Evolutionary conservation across 768 basidiomycete species (phyloP).

Genomic region (Gymnopilus dilepis): DNA sequence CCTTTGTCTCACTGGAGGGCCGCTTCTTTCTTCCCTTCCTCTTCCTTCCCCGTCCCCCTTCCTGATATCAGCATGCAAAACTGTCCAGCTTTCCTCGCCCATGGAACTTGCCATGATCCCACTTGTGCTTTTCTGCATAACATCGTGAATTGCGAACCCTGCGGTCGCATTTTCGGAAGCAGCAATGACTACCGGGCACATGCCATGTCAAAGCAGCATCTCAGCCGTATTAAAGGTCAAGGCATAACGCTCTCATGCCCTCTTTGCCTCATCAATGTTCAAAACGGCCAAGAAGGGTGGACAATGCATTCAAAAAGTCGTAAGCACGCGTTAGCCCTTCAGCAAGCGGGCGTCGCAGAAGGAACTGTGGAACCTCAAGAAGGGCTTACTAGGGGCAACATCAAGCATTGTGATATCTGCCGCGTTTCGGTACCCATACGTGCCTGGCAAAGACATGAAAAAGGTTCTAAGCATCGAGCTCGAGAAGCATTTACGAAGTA

Average conservation of each 20-base stretch:
- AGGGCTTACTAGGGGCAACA: not conserved
- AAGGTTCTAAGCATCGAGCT: not conserved
- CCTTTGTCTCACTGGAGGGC: not conserved
- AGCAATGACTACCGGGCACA: not conserved
- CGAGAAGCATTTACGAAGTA: not conserved
- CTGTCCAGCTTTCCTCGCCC: not conserved
- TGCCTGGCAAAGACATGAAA: not conserved
- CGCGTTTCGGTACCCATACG: not conserved
- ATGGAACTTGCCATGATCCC: not conserved
- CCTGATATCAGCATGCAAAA: not conserved
- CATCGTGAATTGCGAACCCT: slow-evolving; percentile 4
- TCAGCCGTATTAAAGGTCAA: not conserved
- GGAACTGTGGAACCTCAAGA: not conserved
- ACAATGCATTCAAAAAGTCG: not conserved
- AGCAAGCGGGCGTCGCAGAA: not conserved
- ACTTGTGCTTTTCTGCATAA: not conserved
- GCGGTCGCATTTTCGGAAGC: not conserved
- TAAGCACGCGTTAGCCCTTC: not conserved
- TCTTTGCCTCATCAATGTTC: not conserved
- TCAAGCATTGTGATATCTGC: slow-evolving; percentile 5
- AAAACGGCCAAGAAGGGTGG: not conserved
- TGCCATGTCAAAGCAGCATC: not conserved
- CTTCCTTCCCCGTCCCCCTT: not conserved
- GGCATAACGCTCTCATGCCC: not conserved
- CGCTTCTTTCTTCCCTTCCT: not conserved